Conservation (phyloP, 176 grass and related monocot genomes). For the Triticum timopheevii region DNA sequence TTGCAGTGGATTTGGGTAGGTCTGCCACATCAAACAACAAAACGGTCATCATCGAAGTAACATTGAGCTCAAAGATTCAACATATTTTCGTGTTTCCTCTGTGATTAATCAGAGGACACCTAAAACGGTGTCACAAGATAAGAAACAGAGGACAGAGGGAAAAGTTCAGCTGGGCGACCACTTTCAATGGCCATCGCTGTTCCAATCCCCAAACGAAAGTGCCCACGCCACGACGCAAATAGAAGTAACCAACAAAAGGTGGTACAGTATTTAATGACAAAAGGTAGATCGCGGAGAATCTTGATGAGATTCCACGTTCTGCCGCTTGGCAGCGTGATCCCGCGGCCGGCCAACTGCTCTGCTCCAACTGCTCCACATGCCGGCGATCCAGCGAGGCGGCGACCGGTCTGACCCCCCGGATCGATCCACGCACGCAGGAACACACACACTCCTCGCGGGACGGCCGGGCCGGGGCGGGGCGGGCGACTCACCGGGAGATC, state of each 20-base stretch:
- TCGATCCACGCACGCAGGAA: neutral
- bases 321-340: neutral
- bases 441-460: neutral
- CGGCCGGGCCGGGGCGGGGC: neutral
- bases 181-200: neutral
- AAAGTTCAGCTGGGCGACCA: neutral
- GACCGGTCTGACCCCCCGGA: neutral
- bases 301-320: conserved; percentile 10
- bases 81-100: no score
- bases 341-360: neutral
- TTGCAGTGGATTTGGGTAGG: conserved; percentile 87
- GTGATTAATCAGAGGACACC: no score
- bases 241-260: conserved; percentile 7
- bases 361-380: neutral
- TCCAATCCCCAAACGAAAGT: conserved; percentile 8
- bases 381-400: neutral
- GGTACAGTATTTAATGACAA: neutral
- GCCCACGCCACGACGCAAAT: neutral
- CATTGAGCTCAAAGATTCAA: no score
- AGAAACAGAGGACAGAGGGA: neutral
- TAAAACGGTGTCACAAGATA: no score
- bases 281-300: conserved; percentile 17
- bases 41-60: neutral
- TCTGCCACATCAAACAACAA: conserved; percentile 47
- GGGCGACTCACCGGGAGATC: conserved; percentile 62